Evolutionary conservation across 306 rosid genomes (phyloP), one percentile per base, ranked within the genome.

Genomic region (Castanopsis chinensis): DNA sequence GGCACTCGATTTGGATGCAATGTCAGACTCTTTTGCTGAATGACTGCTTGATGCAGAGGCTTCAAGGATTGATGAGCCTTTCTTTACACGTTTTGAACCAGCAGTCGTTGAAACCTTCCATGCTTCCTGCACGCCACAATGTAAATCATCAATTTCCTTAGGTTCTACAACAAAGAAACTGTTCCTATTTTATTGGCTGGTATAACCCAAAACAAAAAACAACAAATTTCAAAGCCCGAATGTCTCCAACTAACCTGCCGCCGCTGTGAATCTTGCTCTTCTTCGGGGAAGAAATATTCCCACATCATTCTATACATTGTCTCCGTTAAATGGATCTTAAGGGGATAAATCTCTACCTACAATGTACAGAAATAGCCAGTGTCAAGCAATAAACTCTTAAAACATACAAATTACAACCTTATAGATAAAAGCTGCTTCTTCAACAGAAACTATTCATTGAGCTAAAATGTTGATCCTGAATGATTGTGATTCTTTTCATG

Each of bases 101-200:
- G 98, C 94, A 74, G 97, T 92, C 56, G 98, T 96, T 79, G 99
- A 93, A 84, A 93, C 93, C 88, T 93, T 93, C 99, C 99, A 96
- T 85, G 91, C 94, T 80, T 96, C 99, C 98, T 96, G 93, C 68
- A 63, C 61, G 52, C 63, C 78, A 73, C 57, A 60, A 71, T 8
- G 81, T n/a, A 65, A 61, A 81, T 71, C 59, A 83, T 76, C 27
- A 49, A 57, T 51, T n/a, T 72, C 33, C 52, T 77, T 76, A 83
- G 79, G 68, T 60, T 78, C 41, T 25, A 52, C 57, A 53, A 59
- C 56, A 57, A 61, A 71, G 25, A 28, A 71, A 78, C 57, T 59
- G 51, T 54, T 58, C 80, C 25, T 75, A 64, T 64, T 49, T 69
- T 59, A 80, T 75, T 63, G 67, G 75, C 27, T 3, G 70, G 80